Percentiles rank a stretch among this genome's conserved stretches.
Conservation (phyloP, 2,329 filamentous ascomycete genomes). For the Diaporthe amygdali region DNA sequence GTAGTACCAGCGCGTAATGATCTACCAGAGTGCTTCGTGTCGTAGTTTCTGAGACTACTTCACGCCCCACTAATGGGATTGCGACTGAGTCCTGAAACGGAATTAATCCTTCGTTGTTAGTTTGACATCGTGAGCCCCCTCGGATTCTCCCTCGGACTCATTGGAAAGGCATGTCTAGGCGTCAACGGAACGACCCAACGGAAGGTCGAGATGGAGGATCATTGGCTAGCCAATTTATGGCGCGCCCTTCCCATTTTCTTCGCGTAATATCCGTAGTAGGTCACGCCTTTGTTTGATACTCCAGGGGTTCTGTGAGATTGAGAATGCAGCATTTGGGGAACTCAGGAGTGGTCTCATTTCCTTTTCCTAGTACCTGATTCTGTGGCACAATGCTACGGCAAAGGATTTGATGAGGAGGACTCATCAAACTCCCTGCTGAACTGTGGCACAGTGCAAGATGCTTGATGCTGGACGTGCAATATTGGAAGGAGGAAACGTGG, state of each 20-base stretch:
- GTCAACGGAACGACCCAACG: neutral
- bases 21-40: neutral
- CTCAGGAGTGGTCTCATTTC: neutral
- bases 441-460: neutral
- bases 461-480: neutral
- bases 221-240: neutral
- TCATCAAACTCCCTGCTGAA: neutral
- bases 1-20: neutral
- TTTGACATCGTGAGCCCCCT: neutral
- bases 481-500: neutral
- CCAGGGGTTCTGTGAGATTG: neutral
- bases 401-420: neutral
- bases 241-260: neutral
- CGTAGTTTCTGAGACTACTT: neutral
- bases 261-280: neutral
- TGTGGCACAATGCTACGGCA: neutral
- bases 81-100: neutral
- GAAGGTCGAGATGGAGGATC: neutral
- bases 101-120: neutral
- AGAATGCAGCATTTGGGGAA: neutral
- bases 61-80: neutral
- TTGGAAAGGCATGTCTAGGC: neutral
- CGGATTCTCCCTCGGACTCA: neutral
- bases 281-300: neutral
- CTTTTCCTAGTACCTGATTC: neutral